Evolutionary conservation across 805 yeast species (phyloP).

Genomic region (Saccharomycopsis sp.): DNA sequence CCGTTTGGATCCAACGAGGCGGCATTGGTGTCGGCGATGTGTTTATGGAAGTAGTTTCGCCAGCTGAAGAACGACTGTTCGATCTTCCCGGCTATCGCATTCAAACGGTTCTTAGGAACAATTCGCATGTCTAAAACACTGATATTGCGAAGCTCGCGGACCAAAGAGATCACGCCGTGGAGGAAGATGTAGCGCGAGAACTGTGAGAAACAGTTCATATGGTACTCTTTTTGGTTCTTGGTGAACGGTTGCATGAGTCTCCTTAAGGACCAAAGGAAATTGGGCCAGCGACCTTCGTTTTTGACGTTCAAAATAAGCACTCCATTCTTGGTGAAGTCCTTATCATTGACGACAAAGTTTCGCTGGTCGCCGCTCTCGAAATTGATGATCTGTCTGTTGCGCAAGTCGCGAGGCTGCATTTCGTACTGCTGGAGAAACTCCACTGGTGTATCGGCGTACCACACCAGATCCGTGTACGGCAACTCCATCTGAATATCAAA

Average conservation of each 20-base stretch:
- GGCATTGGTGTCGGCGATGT: constrained; percentile 26
- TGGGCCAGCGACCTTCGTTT: constrained; percentile 32
- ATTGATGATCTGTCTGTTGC: constrained; percentile 4
- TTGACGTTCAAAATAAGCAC: constrained; percentile 26
- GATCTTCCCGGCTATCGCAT: constrained; percentile 26
- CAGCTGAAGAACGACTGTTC: constrained; percentile 29
- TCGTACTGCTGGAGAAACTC: constrained; percentile 25
- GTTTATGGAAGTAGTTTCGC: constrained; percentile 31
- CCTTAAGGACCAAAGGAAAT: constrained; percentile 30
- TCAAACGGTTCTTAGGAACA: constrained; percentile 24
- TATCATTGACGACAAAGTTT: neutral
- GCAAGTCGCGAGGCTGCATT: constrained; percentile 26
- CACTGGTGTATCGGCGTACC: constrained; percentile 31
- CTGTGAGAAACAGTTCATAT: constrained; percentile 31
- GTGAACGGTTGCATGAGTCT: constrained; percentile 29
- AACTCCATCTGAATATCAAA: constrained; percentile 39
- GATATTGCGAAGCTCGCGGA: constrained; percentile 25
- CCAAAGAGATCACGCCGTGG: constrained; percentile 29
- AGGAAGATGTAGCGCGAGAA: constrained; percentile 30
- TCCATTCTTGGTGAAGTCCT: constrained; percentile 5
- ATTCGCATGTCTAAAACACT: constrained; percentile 27
- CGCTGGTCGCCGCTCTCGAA: constrained; percentile 1
- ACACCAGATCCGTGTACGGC: constrained; percentile 39
- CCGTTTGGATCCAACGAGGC: constrained; percentile 8
- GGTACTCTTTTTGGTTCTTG: constrained; percentile 30